Evolutionary conservation across 352 stramenopile genomes (phyloP).

Genomic region (Blastocystis sp.): DNA sequence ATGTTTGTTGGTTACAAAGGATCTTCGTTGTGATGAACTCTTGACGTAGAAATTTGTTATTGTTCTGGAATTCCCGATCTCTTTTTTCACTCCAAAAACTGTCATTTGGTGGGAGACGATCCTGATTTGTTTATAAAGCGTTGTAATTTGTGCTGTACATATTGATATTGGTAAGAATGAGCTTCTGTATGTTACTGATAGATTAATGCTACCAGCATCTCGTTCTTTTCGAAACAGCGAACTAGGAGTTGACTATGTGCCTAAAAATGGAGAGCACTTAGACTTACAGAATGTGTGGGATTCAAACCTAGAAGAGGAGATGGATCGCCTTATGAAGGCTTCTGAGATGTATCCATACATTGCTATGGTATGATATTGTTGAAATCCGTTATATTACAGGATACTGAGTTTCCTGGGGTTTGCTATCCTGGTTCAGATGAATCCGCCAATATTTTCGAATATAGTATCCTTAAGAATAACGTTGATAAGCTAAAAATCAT

Average conservation of each 20-base stretch:
- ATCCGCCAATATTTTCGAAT: conserved; percentile 57
- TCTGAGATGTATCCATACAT: conserved; percentile 58
- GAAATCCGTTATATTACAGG: background rate
- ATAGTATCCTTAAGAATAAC: conserved; percentile 49
- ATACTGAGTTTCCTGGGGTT: conserved; percentile 61
- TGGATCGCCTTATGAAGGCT: conserved; percentile 17
- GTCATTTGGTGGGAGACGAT: background rate
- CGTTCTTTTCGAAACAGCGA: background rate
- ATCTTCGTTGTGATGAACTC: too few species aligned
- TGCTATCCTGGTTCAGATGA: conserved; percentile 23
- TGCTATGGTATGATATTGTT: conserved; percentile 13
- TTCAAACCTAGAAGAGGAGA: conserved; percentile 55
- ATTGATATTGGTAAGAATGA: background rate
- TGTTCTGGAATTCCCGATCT: background rate
- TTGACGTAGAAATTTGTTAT: too few species aligned
- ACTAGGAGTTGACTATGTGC: background rate
- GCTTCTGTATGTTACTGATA: background rate
- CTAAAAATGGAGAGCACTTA: background rate
- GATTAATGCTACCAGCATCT: conserved; percentile 7
- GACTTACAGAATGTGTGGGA: conserved; percentile 50
- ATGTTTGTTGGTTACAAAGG: background rate
- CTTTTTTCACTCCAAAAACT: background rate
- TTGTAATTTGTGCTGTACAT: background rate
- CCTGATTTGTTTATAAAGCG: background rate
- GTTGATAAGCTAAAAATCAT: conserved; percentile 63